phyloP scores from a whole-genome alignment of 768 basidiomycete genomes.

The Pleurotus djamor region DNA sequence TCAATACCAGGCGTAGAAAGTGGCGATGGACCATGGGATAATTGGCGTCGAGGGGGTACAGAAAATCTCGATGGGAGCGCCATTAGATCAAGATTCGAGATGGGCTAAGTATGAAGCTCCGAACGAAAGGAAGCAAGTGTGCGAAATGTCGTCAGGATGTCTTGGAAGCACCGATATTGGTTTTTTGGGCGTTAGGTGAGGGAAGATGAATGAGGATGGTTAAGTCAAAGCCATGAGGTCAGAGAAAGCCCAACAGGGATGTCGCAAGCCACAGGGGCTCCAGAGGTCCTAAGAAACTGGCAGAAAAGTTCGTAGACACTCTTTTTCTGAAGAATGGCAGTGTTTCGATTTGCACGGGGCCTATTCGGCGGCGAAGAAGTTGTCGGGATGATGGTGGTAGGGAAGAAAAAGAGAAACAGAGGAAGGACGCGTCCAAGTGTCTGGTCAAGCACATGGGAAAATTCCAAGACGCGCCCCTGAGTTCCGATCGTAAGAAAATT shows the following conservation, averaged over 20 bases:
- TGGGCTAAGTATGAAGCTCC: background rate
- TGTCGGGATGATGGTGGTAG: background rate
- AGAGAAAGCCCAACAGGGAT: background rate
- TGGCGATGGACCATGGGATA: background rate
- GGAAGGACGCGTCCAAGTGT: background rate
- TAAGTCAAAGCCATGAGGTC: background rate
- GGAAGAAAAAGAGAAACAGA: background rate
- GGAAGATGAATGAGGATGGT: background rate
- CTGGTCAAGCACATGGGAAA: background rate
- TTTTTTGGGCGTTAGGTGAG: background rate
- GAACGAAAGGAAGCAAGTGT: no score
- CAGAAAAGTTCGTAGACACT: no score
- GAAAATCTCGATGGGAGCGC: background rate
- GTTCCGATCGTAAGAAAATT: background rate
- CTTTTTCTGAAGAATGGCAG: no score
- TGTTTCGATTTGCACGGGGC: no score
- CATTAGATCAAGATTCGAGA: background rate
- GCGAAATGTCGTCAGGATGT: no score
- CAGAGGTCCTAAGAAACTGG: background rate
- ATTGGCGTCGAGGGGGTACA: background rate
- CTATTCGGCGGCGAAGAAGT: no score
- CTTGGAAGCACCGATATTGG: no score
- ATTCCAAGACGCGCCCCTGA: background rate
- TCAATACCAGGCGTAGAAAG: constrained; percentile 2
- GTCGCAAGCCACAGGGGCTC: background rate